These are phyloP conservation scores for Trichoderma oligosporum DNA, from an alignment of 2,329 filamentous ascomycete species.

Conservation along the genomic window DNA sequence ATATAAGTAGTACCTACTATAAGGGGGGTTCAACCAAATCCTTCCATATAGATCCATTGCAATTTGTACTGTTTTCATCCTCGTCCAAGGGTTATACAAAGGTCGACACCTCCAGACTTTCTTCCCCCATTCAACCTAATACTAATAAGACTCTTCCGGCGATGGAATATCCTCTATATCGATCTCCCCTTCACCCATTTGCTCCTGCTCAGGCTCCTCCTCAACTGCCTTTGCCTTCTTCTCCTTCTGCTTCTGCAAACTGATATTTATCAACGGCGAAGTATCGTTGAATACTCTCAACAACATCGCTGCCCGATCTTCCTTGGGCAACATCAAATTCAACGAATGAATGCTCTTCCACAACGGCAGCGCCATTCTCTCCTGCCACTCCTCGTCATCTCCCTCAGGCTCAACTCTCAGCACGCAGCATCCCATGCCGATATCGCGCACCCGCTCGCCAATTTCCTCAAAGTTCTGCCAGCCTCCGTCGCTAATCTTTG, in stretches of 20 bases:
- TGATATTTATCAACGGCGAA: slow-evolving; percentile 73
- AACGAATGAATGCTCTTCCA: slow-evolving; percentile 91
- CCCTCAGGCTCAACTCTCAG: slow-evolving; percentile 75
- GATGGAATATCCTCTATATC: slow-evolving; percentile 39
- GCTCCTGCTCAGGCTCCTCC: slow-evolving; percentile 27
- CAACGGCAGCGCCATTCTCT: slow-evolving; percentile 83
- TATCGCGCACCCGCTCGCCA: slow-evolving; percentile 72
- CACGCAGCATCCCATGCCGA: slow-evolving; percentile 89
- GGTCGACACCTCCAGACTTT: too few species aligned
- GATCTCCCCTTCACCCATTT: slow-evolving; percentile 26
- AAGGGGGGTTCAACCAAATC: slow-evolving; percentile 6
- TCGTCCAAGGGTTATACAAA: background rate
- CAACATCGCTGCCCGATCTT: slow-evolving; percentile 89
- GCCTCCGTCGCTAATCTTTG: slow-evolving; percentile 71
- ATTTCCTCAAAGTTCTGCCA: slow-evolving; percentile 82
- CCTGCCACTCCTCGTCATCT: slow-evolving; percentile 55
- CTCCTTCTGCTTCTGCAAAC: slow-evolving; percentile 46
- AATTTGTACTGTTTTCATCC: background rate
- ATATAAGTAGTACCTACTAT: slow-evolving; percentile 15
- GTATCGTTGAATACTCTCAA: slow-evolving; percentile 87
- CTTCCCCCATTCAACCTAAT: background rate
- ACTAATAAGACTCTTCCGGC: slow-evolving; percentile 28
- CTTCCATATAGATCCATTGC: background rate
- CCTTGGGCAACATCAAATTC: slow-evolving; percentile 97
- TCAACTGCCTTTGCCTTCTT: slow-evolving; percentile 27